Base-by-base conservation (phyloP, 1,284 basidiomycete genomes). In the Microbotryum silenes-acaulis region DNA sequence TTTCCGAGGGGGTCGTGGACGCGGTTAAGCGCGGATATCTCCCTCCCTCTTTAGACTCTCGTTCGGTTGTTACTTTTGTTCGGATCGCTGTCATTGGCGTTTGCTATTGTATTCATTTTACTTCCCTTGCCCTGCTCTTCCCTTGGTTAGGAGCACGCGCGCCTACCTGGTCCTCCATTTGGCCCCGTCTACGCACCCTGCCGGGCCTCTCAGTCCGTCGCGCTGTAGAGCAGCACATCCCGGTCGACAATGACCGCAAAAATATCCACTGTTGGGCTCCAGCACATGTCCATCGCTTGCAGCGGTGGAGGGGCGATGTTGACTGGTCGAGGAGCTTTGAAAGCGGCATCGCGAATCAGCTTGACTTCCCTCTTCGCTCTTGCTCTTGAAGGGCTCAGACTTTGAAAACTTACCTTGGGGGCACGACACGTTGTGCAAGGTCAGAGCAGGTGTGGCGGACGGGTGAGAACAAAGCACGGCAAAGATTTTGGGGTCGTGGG, bases 1-100 rank as follows among this genome's bases (percentile, higher is more conserved):
- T 20, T 59, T 59, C 46, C 53, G 65, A 16, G 65, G 65, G 21
- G 65, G 65, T 47, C 62, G 62, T 27, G 62, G 62, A 20, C 57
- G 67, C 31, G 67, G 67, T 29, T 33, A 51, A 48, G 20, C 21
- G 48, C 48, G 20, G n/a, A 27, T 10, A 9, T 21, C 3, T 49
- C 21, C 8, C 21, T 12, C 10, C 6, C 21, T 20, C 21, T 21
- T 20, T 49, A 21, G 48, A 49, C 21, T 27, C 21, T 49, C 9
- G 48, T 21, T 21, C 45, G 7, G 57, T 45, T n/a, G 57, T 51
- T 7, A 42, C 46, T 44, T 52, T 3, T 44, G 45, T 6, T 42
- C 27, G 18, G 57, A 46, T 49, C 45, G 57, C 37, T 47, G 56
- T 45, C 48, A 10, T 18, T 31, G 10, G 57, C 29, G 45, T 16